Percentiles rank a stretch among this genome's conserved stretches.
Conservation (phyloP, 129 eudicot species). For the Lactuca sativa region DNA sequence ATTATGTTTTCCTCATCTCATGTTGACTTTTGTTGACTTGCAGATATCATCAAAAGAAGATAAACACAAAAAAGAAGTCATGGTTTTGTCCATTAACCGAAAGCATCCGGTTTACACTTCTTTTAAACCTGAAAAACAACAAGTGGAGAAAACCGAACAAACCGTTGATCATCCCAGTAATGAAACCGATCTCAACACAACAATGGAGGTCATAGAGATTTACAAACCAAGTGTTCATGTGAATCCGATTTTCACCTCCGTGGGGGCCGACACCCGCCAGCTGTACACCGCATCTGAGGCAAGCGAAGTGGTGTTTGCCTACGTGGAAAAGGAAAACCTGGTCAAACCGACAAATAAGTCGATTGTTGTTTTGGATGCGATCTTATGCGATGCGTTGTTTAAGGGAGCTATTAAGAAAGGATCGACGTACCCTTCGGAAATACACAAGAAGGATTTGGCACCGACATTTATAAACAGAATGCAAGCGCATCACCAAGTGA, state of each 20-base stretch:
- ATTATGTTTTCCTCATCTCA: not conserved
- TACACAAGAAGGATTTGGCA: constrained; percentile 83
- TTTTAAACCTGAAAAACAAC: constrained; percentile 75
- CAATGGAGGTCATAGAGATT: constrained; percentile 67
- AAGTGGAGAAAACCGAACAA: constrained; percentile 61
- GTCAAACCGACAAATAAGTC: constrained; percentile 69
- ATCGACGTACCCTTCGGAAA: constrained; percentile 82
- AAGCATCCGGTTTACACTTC: constrained; percentile 71
- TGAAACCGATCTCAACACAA: constrained; percentile 35
- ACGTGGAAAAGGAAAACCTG: constrained; percentile 76
- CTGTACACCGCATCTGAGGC: constrained; percentile 77
- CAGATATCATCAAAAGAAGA: constrained; percentile 95
- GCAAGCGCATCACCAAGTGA: constrained; percentile 89
- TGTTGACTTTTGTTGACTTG: not conserved
- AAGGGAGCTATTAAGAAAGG: constrained; percentile 93
- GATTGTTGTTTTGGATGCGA: constrained; percentile 68
- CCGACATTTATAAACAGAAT: constrained; percentile 69
- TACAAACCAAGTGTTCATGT: constrained; percentile 91
- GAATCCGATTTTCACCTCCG: constrained; percentile 68
- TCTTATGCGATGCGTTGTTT: constrained; percentile 81
- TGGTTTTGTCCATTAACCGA: constrained; percentile 62
- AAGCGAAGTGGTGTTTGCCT: constrained; percentile 60
- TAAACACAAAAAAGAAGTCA: constrained; percentile 80
- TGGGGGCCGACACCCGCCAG: constrained; percentile 77
- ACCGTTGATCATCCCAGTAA: constrained; percentile 23